phyloP scores from a whole-genome alignment of 768 basidiomycete species.

The Lanmaoa pseudosensibilis region DNA sequence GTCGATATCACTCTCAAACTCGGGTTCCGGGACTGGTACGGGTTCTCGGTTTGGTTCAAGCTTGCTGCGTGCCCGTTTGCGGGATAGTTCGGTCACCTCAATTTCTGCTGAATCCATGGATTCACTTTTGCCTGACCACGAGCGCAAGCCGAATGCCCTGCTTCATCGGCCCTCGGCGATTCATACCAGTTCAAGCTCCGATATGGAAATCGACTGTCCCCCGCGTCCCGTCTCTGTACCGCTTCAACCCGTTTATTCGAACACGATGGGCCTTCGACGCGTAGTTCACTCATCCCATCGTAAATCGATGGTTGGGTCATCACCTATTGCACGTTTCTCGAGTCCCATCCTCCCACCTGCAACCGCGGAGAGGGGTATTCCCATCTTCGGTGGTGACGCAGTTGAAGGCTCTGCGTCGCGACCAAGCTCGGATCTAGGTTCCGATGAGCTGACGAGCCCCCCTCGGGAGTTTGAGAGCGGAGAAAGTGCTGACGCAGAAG shows the following conservation, averaged over 20 bases:
- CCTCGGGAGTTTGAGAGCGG: constrained; percentile 18
- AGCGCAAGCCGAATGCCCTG: background rate
- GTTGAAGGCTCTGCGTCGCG: constrained; percentile 10
- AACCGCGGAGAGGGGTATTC: background rate
- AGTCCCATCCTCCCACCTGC: constrained; percentile 14
- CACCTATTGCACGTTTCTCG: constrained; percentile 22
- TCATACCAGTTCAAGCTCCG: constrained; percentile 6
- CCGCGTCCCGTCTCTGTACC: constrained; percentile 22
- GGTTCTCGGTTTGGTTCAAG: constrained; percentile 27
- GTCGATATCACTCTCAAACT: constrained; percentile 28
- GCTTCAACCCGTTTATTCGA: constrained; percentile 9
- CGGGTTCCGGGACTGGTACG: constrained; percentile 23
- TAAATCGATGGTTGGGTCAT: constrained; percentile 12
- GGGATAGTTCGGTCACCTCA: constrained; percentile 34
- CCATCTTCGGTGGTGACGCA: constrained; percentile 3
- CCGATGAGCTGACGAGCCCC: constrained; percentile 13
- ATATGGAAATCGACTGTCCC: constrained; percentile 31
- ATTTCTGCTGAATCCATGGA: constrained; percentile 25
- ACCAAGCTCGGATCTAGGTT: constrained; percentile 14
- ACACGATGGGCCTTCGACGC: background rate
- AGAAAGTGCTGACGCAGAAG: constrained; percentile 13
- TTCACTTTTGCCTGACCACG: constrained; percentile 11
- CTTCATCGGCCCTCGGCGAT: constrained; percentile 8
- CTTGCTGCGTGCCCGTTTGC: constrained; percentile 22
- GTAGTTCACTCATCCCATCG: background rate